Percentiles rank a stretch among this genome's conserved stretches.
These are phyloP conservation scores for Rhizopogon parksii DNA, from an alignment of 1,284 basidiomycete genomes.

Conservation along the genomic window DNA sequence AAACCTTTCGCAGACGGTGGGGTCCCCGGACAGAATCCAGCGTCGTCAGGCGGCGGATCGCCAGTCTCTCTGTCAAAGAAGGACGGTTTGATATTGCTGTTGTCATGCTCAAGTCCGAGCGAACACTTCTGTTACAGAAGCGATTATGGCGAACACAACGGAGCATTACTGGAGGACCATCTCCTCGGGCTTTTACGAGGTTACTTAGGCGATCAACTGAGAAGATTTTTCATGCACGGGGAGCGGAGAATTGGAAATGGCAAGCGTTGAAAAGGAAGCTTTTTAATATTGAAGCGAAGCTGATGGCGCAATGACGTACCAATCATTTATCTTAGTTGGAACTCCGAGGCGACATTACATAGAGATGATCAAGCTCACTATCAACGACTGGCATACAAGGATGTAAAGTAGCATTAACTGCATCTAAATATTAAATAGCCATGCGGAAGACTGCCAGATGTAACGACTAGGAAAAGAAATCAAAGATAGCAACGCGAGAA, in stretches of 20 bases:
- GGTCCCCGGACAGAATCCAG: conserved; percentile 47
- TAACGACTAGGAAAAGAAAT: neutral
- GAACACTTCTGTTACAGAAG: neutral
- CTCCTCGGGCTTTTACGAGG: conserved; percentile 8
- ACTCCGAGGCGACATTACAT: conserved; percentile 1
- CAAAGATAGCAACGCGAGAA: conserved; percentile 72
- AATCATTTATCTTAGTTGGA: neutral
- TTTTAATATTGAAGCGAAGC: conserved; percentile 5
- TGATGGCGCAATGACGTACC: neutral
- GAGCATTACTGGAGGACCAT: conserved; percentile 5
- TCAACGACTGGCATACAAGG: neutral
- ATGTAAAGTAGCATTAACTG: conserved; percentile 2
- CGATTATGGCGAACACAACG: conserved; percentile 8
- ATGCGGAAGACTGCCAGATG: conserved; percentile 1
- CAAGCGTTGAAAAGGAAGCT: conserved; percentile 18
- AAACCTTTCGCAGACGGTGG: conserved; percentile 45
- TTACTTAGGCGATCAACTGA: conserved; percentile 18
- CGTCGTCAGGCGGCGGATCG: conserved; percentile 51
- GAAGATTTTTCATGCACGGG: conserved; percentile 18
- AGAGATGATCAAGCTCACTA: neutral
- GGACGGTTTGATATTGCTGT: conserved; percentile 46
- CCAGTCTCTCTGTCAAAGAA: conserved; percentile 53
- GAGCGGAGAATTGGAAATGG: conserved; percentile 28
- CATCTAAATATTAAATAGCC: conserved; percentile 1
- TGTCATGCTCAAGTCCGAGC: conserved; percentile 26